phyloP scores from a whole-genome alignment of 78 protist genomes.

The Dictyostelium purpureum region DNA sequence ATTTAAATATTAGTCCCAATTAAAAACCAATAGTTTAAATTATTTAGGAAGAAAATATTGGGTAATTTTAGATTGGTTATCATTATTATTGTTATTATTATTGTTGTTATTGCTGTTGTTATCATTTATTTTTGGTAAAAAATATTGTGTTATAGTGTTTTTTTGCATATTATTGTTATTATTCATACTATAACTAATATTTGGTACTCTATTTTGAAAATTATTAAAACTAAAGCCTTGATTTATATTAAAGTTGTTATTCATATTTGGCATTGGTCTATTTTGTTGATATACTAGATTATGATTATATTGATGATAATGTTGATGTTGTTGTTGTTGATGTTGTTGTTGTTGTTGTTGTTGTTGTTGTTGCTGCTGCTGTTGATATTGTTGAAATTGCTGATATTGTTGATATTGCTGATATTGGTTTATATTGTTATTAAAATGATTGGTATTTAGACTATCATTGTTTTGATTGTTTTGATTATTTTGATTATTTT shows the following conservation, averaged over 20 bases:
- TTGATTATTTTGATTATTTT: neutral
- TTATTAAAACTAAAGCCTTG: neutral
- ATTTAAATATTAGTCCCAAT: no score
- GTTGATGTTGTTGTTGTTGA: no score
- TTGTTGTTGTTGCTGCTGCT: no score
- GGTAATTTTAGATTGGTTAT: neutral
- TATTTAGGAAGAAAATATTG: constrained; percentile 13
- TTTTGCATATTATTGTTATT: neutral
- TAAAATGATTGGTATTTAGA: neutral
- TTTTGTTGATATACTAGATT: neutral
- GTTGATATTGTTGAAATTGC: neutral
- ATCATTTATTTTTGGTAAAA: no score
- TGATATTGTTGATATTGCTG: neutral
- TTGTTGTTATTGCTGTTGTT: neutral
- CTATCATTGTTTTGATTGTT: no score
- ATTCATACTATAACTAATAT: neutral
- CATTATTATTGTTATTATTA: neutral
- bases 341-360: no score
- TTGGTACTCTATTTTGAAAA: neutral
- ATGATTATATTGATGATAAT: neutral
- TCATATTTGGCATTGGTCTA: neutral
- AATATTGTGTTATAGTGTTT: no score
- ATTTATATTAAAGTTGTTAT: neutral
- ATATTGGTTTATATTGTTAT: neutral
- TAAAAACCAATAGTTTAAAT: no score